Conservation (phyloP, 805 yeast genomes). For the Naumovozyma dairenensis region DNA sequence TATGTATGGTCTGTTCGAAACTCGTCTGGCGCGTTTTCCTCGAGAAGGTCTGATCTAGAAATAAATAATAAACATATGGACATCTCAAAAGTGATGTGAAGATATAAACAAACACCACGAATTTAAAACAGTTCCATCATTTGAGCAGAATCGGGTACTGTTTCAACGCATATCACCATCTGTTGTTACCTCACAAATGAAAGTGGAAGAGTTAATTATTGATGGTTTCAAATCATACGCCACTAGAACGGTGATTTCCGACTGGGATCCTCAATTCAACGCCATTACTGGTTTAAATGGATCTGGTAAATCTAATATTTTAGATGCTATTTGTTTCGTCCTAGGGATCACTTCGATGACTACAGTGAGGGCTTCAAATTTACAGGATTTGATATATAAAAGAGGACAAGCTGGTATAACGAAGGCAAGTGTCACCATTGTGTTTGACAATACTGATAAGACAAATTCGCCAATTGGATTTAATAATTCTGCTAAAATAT, state of each 20-base stretch:
- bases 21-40: too few relatives aligned
- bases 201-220: conserved; percentile 89
- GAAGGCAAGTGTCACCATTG: conserved; percentile 92
- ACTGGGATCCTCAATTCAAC: conserved; percentile 94
- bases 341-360: conserved; percentile 89
- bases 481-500: conserved; percentile 63
- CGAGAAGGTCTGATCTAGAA: too few relatives aligned
- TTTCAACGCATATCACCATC: too few relatives aligned
- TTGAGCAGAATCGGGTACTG: too few relatives aligned
- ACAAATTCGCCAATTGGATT: conserved; percentile 80
- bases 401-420: conserved; percentile 98
- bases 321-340: conserved; percentile 98
- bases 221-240: conserved; percentile 98
- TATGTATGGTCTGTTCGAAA: too few relatives aligned
- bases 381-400: conserved; percentile 90
- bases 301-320: conserved; percentile 91
- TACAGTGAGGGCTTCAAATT: conserved; percentile 87
- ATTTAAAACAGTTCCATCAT: too few relatives aligned
- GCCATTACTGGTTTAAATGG: conserved; percentile 98
- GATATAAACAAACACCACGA: too few relatives aligned
- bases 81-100: too few relatives aligned
- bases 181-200: too few relatives aligned
- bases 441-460: conserved; percentile 78
- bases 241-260: conserved; percentile 86
- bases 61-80: too few relatives aligned